These are phyloP conservation scores for Colletotrichum echinochloae DNA, from an alignment of 2,329 filamentous ascomycete species.

Conservation along the genomic window DNA sequence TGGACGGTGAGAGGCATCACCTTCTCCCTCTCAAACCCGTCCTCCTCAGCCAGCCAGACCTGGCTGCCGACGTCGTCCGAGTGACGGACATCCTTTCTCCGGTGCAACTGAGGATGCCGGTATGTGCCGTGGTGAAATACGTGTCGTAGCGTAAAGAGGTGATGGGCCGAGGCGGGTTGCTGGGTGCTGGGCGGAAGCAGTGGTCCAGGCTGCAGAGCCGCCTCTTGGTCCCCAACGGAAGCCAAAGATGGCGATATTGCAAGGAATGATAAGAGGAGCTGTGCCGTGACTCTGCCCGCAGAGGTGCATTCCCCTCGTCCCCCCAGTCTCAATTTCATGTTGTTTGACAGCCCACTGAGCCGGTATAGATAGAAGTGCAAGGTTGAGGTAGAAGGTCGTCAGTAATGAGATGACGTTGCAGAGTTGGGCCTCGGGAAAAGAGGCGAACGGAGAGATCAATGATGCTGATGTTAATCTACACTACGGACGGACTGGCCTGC, in stretches of 20 bases:
- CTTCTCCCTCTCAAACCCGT: slow-evolving; percentile 63
- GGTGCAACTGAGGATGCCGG: slow-evolving; percentile 80
- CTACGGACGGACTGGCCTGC: slow-evolving; percentile 25
- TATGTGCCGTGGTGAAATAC: slow-evolving; percentile 93
- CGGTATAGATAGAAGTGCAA: background rate
- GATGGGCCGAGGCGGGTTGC: slow-evolving; percentile 62
- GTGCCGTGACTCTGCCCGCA: slow-evolving; percentile 71
- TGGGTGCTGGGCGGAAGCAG: slow-evolving; percentile 57
- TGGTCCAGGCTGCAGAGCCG: slow-evolving; percentile 56
- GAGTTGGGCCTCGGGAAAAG: slow-evolving; percentile 3
- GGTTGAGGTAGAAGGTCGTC: background rate
- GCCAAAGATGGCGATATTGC: slow-evolving; percentile 64
- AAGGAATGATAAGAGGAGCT: slow-evolving; percentile 75
- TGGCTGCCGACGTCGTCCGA: slow-evolving; percentile 61
- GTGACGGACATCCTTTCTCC: slow-evolving; percentile 76
- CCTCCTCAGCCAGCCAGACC: slow-evolving; percentile 73
- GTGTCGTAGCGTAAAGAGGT: slow-evolving; percentile 81
- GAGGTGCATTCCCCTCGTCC: slow-evolving; percentile 59
- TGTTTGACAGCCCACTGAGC: background rate
- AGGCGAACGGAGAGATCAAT: slow-evolving; percentile 21
- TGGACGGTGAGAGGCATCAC: slow-evolving; percentile 68
- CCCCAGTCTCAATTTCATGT: slow-evolving; percentile 29
- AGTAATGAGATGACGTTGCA: background rate
- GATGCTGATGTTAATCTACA: slow-evolving; percentile 38
- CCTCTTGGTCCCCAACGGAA: slow-evolving; percentile 53